Evolutionary conservation across 495 filamentous ascomycete genomes (phyloP).

Genomic region (Penicillium fimorum): DNA sequence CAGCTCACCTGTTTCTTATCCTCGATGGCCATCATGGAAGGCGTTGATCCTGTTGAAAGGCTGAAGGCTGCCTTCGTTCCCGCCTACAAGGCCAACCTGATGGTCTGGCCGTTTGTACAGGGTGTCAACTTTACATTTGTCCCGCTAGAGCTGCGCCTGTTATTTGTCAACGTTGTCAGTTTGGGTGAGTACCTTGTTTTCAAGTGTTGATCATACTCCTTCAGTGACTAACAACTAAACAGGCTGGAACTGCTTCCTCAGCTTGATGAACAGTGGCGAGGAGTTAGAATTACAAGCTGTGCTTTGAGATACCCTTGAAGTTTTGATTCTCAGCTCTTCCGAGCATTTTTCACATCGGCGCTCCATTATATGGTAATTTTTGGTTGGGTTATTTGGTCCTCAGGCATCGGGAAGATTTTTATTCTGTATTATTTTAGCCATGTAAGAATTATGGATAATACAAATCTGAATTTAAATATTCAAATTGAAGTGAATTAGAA

Average conservation of each 20-base stretch:
- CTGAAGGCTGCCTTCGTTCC: slow-evolving; percentile 62
- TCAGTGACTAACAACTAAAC: slow-evolving; percentile 32
- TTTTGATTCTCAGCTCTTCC: slow-evolving; percentile 8
- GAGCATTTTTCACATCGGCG: slow-evolving; percentile 29
- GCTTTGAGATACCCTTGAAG: slow-evolving; percentile 10
- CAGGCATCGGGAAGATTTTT: slow-evolving; percentile 10
- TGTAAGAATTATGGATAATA: not conserved
- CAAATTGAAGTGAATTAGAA: not conserved
- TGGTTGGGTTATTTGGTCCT: slow-evolving; percentile 9
- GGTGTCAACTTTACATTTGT: slow-evolving; percentile 87
- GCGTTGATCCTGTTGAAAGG: slow-evolving; percentile 67
- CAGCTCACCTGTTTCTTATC: slow-evolving; percentile 81
- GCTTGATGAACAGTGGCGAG: slow-evolving; percentile 69
- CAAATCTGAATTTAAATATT: not conserved
- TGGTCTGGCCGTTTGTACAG: slow-evolving; percentile 93
- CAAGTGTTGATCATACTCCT: not conserved
- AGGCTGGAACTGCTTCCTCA: slow-evolving; percentile 97
- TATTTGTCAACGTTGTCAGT: slow-evolving; percentile 84
- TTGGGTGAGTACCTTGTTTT: slow-evolving; percentile 55
- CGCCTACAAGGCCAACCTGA: slow-evolving; percentile 79
- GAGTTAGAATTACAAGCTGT: slow-evolving; percentile 16
- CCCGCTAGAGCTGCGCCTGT: slow-evolving; percentile 77
- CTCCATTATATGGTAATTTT: slow-evolving; percentile 9
- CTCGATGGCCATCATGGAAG: slow-evolving; percentile 87
- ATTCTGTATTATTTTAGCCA: not conserved